These are phyloP conservation scores for Xylariales sp. DNA, from an alignment of 2,329 filamentous ascomycete species.

Conservation along the genomic window DNA sequence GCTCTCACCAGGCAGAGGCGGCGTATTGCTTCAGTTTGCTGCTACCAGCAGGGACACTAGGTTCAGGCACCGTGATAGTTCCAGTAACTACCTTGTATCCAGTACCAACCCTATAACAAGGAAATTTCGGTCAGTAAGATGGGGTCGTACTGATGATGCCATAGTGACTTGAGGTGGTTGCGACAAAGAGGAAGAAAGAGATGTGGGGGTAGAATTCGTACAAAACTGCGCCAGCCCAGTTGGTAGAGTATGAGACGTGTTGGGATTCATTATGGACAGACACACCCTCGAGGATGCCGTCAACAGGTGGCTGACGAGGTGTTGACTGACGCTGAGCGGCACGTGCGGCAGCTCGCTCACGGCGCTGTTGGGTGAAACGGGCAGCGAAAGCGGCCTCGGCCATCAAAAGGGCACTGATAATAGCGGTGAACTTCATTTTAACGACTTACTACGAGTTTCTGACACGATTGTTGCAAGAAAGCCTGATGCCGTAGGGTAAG, in stretches of 20 bases:
- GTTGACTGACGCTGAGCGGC: conserved; percentile 41
- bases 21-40: too few relatives aligned
- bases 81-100: conserved; percentile 49
- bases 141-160: too few relatives aligned
- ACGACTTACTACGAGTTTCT: too few relatives aligned
- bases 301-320: conserved; percentile 32
- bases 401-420: conserved; percentile 20
- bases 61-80: conserved; percentile 50
- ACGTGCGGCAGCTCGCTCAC: too few relatives aligned
- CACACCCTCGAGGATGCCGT: conserved; percentile 21
- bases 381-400: conserved; percentile 37
- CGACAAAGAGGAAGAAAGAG: too few relatives aligned
- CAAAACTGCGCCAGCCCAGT: conserved; percentile 58
- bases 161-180: too few relatives aligned
- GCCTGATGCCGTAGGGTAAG: too few relatives aligned
- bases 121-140: too few relatives aligned
- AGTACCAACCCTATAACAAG: conserved; percentile 42
- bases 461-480: too few relatives aligned
- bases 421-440: conserved; percentile 43
- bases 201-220: too few relatives aligned
- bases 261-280: conserved; percentile 16
- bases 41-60: conserved; percentile 30
- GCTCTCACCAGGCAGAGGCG: conserved; percentile 24
- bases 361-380: too few relatives aligned
- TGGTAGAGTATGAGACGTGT: conserved; percentile 46